Evolutionary conservation across 2,329 filamentous ascomycete species (phyloP).

Genomic region (Cordyceps pruinosa): DNA sequence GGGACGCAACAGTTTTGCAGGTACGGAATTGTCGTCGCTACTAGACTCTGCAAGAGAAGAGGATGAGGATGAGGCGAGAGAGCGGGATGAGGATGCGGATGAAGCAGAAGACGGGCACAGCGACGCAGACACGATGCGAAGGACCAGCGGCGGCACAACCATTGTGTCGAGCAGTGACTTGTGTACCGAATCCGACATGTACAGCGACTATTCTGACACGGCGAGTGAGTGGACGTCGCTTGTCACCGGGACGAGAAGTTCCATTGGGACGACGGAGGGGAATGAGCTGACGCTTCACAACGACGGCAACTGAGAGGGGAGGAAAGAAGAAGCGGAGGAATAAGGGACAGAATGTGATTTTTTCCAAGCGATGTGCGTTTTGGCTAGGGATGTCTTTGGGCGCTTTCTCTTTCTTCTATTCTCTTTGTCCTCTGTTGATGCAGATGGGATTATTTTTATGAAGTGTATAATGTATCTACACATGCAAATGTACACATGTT

Average conservation of each 20-base stretch:
- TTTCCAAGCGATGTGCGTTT: constrained; percentile 9
- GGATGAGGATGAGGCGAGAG: constrained; percentile 17
- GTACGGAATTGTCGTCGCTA: constrained; percentile 19
- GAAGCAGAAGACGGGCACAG: constrained; percentile 28
- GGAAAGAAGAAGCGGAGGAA: neutral
- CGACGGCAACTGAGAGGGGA: constrained; percentile 16
- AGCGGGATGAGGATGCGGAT: constrained; percentile 17
- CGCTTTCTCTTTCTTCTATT: constrained; percentile 10
- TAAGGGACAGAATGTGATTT: constrained; percentile 1
- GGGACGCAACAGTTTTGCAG: constrained; percentile 20
- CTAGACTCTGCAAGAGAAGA: constrained; percentile 17
- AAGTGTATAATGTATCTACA: constrained; percentile 14
- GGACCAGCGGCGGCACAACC: constrained; percentile 42
- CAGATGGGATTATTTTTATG: constrained; percentile 11
- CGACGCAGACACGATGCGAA: constrained; percentile 44
- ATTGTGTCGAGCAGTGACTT: constrained; percentile 36
- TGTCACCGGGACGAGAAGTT: constrained; percentile 24
- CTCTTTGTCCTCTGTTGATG: constrained; percentile 4
- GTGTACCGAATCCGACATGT: constrained; percentile 31
- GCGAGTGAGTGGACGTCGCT: constrained; percentile 46
- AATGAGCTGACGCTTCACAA: constrained; percentile 31
- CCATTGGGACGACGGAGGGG: constrained; percentile 22
- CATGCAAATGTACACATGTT: constrained; percentile 8
- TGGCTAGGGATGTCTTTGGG: neutral
- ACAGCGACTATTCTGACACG: constrained; percentile 34